Percentiles rank a stretch among this genome's conserved stretches.
Conservation (phyloP, 2,329 filamentous ascomycete species). For the Blumeria graminis region DNA sequence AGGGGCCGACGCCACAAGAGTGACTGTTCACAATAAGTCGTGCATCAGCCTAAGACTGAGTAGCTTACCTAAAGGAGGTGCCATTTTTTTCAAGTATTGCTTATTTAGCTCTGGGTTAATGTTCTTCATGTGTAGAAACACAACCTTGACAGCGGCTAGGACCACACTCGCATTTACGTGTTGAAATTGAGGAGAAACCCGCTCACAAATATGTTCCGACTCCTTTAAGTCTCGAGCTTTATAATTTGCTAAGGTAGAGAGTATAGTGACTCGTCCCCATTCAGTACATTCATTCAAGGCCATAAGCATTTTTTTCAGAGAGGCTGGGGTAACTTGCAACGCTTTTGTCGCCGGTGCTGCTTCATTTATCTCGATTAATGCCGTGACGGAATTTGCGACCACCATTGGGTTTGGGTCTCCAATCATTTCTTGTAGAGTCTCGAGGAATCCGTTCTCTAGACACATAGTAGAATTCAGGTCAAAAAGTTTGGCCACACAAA, state of each 20-base stretch:
- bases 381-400: constrained; percentile 89
- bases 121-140: constrained; percentile 86
- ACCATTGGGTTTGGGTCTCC: constrained; percentile 98
- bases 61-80: constrained; percentile 58
- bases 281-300: constrained; percentile 95
- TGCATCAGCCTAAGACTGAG: background rate
- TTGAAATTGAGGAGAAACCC: constrained; percentile 90
- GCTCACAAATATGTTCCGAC: constrained; percentile 92
- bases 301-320: constrained; percentile 86
- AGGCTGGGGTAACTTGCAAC: constrained; percentile 56
- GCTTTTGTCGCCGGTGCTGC: constrained; percentile 77
- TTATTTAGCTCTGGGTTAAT: constrained; percentile 55
- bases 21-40: constrained; percentile 32
- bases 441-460: constrained; percentile 87
- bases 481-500: constrained; percentile 94
- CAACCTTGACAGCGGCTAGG: constrained; percentile 87
- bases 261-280: constrained; percentile 87
- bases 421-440: constrained; percentile 83
- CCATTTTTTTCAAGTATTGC: constrained; percentile 96
- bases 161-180: constrained; percentile 96
- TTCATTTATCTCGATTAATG: constrained; percentile 75
- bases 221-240: constrained; percentile 74
- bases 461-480: constrained; percentile 83
- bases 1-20: constrained; percentile 78
- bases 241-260: constrained; percentile 77